Conservation (phyloP, 177 flowering plant species). For the Telopea speciosissima region DNA sequence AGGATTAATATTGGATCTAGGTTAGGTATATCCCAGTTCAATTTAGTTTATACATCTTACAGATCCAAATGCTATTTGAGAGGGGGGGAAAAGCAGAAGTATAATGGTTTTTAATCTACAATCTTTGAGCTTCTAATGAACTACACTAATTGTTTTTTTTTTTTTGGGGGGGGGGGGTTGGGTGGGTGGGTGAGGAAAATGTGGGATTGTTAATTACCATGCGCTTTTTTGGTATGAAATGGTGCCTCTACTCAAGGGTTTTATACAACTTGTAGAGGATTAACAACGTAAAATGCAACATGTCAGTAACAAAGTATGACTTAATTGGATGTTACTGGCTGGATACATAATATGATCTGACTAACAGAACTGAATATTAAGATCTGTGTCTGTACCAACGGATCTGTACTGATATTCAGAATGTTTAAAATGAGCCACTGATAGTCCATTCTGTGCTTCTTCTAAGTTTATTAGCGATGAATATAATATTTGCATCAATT, state of each 20-base stretch:
- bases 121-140: no score
- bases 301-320: background rate
- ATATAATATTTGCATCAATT: constrained; percentile 2
- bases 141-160: no score
- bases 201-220: no score
- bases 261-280: background rate
- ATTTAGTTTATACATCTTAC: background rate
- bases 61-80: background rate
- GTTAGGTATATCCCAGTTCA: background rate
- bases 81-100: no score
- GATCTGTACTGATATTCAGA: background rate
- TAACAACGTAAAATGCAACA: no score
- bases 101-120: no score
- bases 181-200: no score
- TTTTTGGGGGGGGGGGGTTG: background rate
- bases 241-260: background rate
- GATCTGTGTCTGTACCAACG: background rate
- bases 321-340: background rate
- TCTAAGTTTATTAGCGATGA: background rate
- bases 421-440: background rate
- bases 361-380: no score
- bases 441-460: background rate
- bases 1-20: background rate
- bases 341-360: background rate
- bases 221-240: no score